These are phyloP conservation scores for Casuarina equisetifolia DNA, from an alignment of 306 rosid species.

Conservation along the genomic window DNA sequence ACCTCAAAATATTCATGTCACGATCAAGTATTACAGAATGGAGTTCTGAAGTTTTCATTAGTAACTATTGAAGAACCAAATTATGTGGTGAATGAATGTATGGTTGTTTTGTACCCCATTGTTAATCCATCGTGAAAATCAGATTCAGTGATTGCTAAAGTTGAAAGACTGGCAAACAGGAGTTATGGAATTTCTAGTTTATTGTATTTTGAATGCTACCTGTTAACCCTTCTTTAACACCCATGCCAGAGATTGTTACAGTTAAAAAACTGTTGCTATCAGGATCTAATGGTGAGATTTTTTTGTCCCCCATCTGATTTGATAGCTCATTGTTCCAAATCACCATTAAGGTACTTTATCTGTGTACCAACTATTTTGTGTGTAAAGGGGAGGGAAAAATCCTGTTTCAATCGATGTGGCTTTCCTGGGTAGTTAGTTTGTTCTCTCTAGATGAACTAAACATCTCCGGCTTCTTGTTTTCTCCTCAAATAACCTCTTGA, in stretches of 20 bases:
- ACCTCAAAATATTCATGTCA: not conserved
- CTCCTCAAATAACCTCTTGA: not conserved
- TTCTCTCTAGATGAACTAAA: not conserved
- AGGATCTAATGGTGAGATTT: not conserved
- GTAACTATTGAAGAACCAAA: not conserved
- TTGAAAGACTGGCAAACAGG: too few relatives aligned
- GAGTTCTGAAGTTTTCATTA: not conserved
- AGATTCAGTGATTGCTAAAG: too few relatives aligned
- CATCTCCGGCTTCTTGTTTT: not conserved
- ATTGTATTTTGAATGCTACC: not conserved
- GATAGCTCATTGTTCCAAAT: not conserved
- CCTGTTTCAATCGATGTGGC: not conserved
- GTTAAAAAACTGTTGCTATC: not conserved
- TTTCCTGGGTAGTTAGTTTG: not conserved
- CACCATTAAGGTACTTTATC: not conserved
- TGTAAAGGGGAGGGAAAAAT: not conserved
- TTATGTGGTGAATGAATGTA: not conserved
- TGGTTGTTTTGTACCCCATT: not conserved
- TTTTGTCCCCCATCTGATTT: not conserved
- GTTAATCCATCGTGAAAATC: too few relatives aligned
- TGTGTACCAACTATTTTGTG: not conserved
- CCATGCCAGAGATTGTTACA: not conserved
- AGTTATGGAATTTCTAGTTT: not conserved
- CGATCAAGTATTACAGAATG: not conserved
- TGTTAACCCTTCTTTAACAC: not conserved